Evolutionary conservation across 768 basidiomycete species (phyloP), one percentile per base, ranked within the genome.

Genomic region (Sporobolomyces pararoseus): DNA sequence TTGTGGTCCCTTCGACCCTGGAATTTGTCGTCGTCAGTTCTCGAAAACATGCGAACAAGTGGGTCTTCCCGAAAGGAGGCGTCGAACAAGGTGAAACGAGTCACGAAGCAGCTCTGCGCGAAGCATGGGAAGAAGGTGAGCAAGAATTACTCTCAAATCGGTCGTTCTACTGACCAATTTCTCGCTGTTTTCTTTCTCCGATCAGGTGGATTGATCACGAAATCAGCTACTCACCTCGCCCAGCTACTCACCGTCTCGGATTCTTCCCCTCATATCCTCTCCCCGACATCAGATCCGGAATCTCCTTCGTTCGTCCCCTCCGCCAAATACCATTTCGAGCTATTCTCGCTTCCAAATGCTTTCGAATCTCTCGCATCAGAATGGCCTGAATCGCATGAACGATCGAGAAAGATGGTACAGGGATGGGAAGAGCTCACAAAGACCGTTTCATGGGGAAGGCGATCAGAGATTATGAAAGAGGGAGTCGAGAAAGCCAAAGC

Each of bases 51-150:
- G 17, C 23, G 5, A 31, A 19, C 21, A 65, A 53, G 37, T 68
- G 66, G 63, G 73, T 74, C 12, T 64, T 71, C 12, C 73, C 73
- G 0, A 74, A 74, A 17, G 73, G 73, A 1, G 73, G 73, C 10
- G 47, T 74, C 17, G 72, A 73, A n/a, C 29, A 37, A 16, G 72
- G 68, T 39, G 72, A 71, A 27, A 27, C 54, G 7, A 19, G 44
- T 1, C 10, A 32, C 0, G 10, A 63, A 12, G 70, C 70, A 0
- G 73, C 73, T 0, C 31, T 50, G 6, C 59, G 70, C 9, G 70
- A 74, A 21, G 39, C 63, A 0, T 74, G 70, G 69, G 73, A 74
- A 21, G 70, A 71, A 63, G 73, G 70, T 70, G 27, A 19, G n/a
- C n/a, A n/a, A n/a, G n/a, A n/a, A n/a, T n/a, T n/a, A n/a, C n/a